Base-by-base conservation (phyloP, 139 green algal genomes). In the Chlorella sorokiniana region DNA sequence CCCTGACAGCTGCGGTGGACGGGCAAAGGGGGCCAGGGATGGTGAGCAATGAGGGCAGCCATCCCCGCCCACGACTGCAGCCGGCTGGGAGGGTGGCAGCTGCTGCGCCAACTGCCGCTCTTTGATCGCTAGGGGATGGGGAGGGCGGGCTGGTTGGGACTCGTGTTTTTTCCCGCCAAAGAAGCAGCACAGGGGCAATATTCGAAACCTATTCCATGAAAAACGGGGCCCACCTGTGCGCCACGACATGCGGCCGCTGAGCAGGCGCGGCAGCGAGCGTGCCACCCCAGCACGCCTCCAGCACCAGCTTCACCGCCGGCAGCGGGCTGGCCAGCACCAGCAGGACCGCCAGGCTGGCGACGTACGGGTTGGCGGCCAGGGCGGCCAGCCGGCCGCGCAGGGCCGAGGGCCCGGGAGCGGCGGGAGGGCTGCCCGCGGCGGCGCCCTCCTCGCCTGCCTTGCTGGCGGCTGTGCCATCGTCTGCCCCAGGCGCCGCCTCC, bases 341-440 rank as follows among this genome's bases (percentile, higher is more conserved):
- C 33, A 79, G 72, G 25, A 67, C 25, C 27, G 29, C 23, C 1
- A 35, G 8, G 51, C 3, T 68, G 72, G 29, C 10, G 1, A 41
- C 40, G 31, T 62, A 76, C 4, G 69, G 69, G n/a, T 76, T 76
- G 42, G 69, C 69, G 27, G n/a, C n/a, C n/a, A 76, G 14, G 42
- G 29, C 42, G n/a, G 20, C 6, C 29, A 76, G 29, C n/a, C 23
- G 1, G 29, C 35, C 48, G 1, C 11, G 59, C 25, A 11, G 22
- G 59, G 48, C 14, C 16, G n/a, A n/a, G n/a, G n/a, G n/a, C n/a
- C n/a, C n/a, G n/a, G n/a, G n/a, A n/a, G n/a, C n/a, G n/a, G n/a
- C n/a, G n/a, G n/a, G n/a, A n/a, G n/a, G n/a, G n/a, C n/a, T n/a
- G n/a, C n/a, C n/a, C n/a, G n/a, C n/a, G n/a, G n/a, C n/a, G n/a